phyloP scores from a whole-genome alignment of 2,329 filamentous ascomycete species.

The Penicillium psychrosexuale region DNA sequence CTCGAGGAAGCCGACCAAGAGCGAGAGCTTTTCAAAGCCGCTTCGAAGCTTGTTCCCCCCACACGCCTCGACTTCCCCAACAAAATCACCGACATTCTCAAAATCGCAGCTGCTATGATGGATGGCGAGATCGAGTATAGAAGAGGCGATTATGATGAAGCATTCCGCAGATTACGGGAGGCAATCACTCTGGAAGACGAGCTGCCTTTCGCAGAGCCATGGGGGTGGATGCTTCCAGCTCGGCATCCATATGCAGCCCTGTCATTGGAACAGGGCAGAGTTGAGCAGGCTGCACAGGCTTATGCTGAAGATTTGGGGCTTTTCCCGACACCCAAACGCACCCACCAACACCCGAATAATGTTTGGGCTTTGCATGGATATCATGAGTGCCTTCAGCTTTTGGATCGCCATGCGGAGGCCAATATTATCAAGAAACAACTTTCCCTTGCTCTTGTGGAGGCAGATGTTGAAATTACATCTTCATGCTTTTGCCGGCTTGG shows the following conservation, averaged over 20 bases:
- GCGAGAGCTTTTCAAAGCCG: conserved; percentile 50
- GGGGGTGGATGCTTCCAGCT: conserved; percentile 74
- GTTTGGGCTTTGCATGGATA: conserved; percentile 72
- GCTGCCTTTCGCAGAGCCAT: conserved; percentile 68
- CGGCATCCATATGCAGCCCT: conserved; percentile 68
- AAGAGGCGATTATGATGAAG: conserved; percentile 53
- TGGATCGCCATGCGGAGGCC: conserved; percentile 50
- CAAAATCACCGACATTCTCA: conserved; percentile 59
- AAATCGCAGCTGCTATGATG: conserved; percentile 62
- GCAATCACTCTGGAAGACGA: conserved; percentile 59
- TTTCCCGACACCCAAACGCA: conserved; percentile 56
- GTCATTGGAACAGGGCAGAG: conserved; percentile 60
- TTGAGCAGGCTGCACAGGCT: conserved; percentile 53
- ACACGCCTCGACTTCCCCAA: conserved; percentile 67
- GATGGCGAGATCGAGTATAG: conserved; percentile 72
- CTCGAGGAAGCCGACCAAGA: conserved; percentile 54
- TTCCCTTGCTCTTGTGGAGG: conserved; percentile 50
- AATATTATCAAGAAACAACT: conserved; percentile 49
- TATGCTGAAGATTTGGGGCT: conserved; percentile 62
- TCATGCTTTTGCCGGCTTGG: conserved; percentile 55
- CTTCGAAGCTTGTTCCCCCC: conserved; percentile 52
- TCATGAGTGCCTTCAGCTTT: conserved; percentile 61
- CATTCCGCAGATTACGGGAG: conserved; percentile 56
- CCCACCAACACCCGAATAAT: conserved; percentile 66
- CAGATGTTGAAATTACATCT: conserved; percentile 57